Evolutionary conservation across 495 filamentous ascomycete species (phyloP).

Genomic region (Tuber aestivum): DNA sequence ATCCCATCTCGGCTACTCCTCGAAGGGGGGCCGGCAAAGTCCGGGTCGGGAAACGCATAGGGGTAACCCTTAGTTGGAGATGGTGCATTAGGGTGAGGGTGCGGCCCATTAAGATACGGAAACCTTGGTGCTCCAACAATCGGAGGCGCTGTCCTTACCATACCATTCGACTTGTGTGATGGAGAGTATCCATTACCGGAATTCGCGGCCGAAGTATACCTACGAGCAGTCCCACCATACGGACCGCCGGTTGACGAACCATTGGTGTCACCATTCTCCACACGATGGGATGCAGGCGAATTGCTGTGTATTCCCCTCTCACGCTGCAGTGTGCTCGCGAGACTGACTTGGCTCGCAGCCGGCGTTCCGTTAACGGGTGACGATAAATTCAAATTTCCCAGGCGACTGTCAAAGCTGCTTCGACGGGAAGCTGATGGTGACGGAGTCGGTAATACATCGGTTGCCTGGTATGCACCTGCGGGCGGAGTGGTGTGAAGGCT

Average conservation of each 20-base stretch:
- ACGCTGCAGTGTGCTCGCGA: constrained; percentile 41
- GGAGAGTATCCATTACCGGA: background rate
- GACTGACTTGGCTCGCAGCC: constrained; percentile 41
- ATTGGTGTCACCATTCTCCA: constrained; percentile 31
- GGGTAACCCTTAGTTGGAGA: constrained; percentile 42
- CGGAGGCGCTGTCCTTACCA: constrained; percentile 36
- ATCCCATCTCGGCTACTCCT: constrained; percentile 31
- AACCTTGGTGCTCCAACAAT: constrained; percentile 39
- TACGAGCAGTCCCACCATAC: constrained; percentile 20
- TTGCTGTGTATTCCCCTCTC: constrained; percentile 41
- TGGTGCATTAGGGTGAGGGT: constrained; percentile 41
- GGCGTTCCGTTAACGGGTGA: constrained; percentile 40
- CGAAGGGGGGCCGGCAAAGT: constrained; percentile 35
- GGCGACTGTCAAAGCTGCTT: constrained; percentile 41
- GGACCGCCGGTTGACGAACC: constrained; percentile 22
- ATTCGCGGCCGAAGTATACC: background rate
- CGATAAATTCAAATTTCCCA: constrained; percentile 38
- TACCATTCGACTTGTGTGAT: constrained; percentile 6
- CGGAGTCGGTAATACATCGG: constrained; percentile 39
- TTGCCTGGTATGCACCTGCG: constrained; percentile 21
- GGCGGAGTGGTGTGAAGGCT: constrained; percentile 38
- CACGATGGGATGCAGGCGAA: constrained; percentile 38
- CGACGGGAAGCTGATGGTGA: constrained; percentile 42
- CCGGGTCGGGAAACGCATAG: constrained; percentile 43
- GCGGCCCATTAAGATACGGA: constrained; percentile 33